Conservation (phyloP, 805 yeast species). For the Metschnikowia dekortorum region DNA sequence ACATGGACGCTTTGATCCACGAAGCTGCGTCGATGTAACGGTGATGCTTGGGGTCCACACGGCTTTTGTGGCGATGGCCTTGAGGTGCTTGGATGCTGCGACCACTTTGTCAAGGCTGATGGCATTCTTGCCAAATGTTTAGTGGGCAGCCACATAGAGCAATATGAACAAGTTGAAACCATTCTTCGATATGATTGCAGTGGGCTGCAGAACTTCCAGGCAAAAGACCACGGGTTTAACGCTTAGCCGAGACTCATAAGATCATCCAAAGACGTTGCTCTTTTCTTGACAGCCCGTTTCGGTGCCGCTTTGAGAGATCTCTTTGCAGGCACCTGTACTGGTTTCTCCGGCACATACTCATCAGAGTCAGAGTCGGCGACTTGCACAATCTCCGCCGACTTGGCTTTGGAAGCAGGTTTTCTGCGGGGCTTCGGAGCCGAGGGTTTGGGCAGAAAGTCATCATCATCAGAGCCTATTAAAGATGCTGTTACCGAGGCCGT, state of each 20-base stretch:
- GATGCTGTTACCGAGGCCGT: background rate
- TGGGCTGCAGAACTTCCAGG: too few species aligned
- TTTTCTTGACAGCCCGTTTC: conserved; percentile 5
- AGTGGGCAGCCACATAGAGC: too few species aligned
- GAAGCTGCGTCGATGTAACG: conserved; percentile 61
- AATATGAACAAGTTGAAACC: background rate
- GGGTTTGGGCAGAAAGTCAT: background rate
- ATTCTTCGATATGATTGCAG: too few species aligned
- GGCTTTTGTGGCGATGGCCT: too few species aligned
- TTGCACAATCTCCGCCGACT: background rate
- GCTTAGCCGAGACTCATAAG: conserved; percentile 12
- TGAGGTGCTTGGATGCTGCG: too few species aligned
- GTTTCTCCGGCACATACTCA: background rate
- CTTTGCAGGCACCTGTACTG: background rate
- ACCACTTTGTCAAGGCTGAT: too few species aligned
- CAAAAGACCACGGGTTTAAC: too few species aligned
- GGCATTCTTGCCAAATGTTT: background rate
- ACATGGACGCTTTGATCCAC: conserved; percentile 60
- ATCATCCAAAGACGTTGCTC: conserved; percentile 8
- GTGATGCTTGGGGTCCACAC: background rate
- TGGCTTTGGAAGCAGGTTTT: background rate
- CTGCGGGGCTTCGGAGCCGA: background rate
- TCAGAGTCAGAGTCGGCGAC: background rate
- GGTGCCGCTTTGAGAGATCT: background rate
- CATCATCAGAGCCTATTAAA: background rate